A percentile compares a stretch with the other conserved stretches of the same genome.
Conservation (phyloP, 192 early-diverging fungal genomes). For the Oehlia diaphana region DNA sequence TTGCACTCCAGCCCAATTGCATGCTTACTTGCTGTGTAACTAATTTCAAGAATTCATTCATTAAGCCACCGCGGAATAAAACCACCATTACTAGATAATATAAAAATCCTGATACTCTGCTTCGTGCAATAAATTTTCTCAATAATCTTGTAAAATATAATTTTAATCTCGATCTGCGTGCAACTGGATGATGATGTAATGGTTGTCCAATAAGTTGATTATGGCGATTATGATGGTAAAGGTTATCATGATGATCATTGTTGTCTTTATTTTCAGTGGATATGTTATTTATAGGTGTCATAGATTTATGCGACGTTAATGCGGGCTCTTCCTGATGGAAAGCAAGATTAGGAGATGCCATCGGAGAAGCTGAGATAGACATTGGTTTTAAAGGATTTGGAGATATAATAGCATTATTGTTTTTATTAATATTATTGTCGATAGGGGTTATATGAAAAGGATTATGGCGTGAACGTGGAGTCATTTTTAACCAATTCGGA, state of each 20-base stretch:
- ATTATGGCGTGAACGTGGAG: background rate
- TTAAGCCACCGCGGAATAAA: slow-evolving; percentile 20
- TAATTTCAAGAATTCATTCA: slow-evolving; percentile 22
- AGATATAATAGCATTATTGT: background rate
- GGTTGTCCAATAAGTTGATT: background rate
- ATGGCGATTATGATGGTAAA: background rate
- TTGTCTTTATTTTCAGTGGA: background rate
- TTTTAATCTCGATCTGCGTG: background rate
- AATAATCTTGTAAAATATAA: background rate
- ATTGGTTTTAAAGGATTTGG: slow-evolving; percentile 8
- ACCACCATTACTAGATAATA: slow-evolving; percentile 20
- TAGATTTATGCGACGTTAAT: background rate
- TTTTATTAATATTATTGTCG: background rate
- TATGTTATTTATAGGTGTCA: background rate
- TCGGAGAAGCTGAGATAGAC: no score
- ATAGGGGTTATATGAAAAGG: background rate
- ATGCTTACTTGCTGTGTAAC: slow-evolving; percentile 19
- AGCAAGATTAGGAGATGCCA: slow-evolving; percentile 11
- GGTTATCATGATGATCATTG: background rate
- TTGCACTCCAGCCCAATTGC: slow-evolving; percentile 24
- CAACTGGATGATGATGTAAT: background rate
- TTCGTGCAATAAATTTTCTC: slow-evolving; percentile 12
- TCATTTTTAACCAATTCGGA: slow-evolving; percentile 25
- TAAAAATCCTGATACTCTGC: slow-evolving; percentile 2
- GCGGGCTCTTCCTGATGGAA: background rate